Conservation (phyloP, 2,329 filamentous ascomycete genomes). For the Hymenoscyphus albidus region DNA sequence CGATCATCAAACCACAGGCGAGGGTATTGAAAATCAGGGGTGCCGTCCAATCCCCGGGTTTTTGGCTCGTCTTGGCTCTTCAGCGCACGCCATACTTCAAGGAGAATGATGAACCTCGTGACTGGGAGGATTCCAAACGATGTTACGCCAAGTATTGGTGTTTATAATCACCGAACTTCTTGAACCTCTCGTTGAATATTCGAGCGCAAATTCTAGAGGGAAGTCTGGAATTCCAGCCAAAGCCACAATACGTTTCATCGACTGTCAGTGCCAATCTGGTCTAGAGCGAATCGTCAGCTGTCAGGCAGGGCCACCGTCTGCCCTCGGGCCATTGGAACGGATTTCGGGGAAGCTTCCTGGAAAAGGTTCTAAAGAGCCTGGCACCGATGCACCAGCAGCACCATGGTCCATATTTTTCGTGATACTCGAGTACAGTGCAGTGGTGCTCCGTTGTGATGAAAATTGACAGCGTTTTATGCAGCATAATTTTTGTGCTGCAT, state of each 20-base stretch:
- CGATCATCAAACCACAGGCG: conserved; percentile 1
- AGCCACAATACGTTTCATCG: conserved; percentile 8
- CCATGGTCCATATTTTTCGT: background rate
- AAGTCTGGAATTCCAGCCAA: background rate
- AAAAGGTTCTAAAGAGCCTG: background rate
- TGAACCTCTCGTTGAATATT: background rate
- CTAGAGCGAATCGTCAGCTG: conserved; percentile 2
- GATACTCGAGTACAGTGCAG: background rate
- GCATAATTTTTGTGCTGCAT: conserved; percentile 20
- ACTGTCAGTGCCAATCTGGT: background rate
- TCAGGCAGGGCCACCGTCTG: background rate
- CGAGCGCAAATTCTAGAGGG: background rate
- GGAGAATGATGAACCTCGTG: background rate
- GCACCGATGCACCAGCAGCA: background rate
- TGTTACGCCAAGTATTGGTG: too few species aligned
- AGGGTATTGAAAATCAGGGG: conserved; percentile 5
- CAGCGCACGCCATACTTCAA: background rate
- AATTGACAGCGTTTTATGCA: conserved; percentile 11
- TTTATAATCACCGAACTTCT: background rate
- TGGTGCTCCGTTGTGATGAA: background rate
- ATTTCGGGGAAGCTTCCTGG: background rate
- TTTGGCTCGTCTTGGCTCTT: background rate
- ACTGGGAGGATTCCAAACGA: background rate
- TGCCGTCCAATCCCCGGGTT: conserved; percentile 6
- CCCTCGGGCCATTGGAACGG: background rate